Percentiles rank a stretch among this genome's conserved stretches.
phyloP scores from a whole-genome alignment of 192 early-diverging fungal genomes.

The Chytriomyces hyalinus region DNA sequence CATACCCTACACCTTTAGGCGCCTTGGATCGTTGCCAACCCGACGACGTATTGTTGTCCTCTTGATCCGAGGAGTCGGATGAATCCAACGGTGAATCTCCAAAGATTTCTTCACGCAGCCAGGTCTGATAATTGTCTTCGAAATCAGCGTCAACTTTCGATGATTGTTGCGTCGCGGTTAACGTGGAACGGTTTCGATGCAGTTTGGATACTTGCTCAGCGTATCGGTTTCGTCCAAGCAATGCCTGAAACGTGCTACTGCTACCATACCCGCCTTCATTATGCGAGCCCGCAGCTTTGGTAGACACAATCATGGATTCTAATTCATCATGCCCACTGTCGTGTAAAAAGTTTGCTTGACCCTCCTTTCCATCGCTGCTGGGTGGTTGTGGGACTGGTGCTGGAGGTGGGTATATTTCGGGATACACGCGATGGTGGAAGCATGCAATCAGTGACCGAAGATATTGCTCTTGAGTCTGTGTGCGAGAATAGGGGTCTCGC shows the following conservation, averaged over 20 bases:
- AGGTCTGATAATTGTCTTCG: conserved; percentile 69
- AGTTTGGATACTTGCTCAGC: neutral
- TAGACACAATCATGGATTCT: too few relatives aligned
- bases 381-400: conserved; percentile 14
- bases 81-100: neutral
- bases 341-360: conserved; percentile 12
- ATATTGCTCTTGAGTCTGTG: conserved; percentile 70
- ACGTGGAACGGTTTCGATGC: neutral
- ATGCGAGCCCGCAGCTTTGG: too few relatives aligned
- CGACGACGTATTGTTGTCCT: too few relatives aligned
- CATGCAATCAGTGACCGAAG: conserved; percentile 64
- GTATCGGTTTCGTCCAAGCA: too few relatives aligned
- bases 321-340: too few relatives aligned
- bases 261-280: too few relatives aligned
- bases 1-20: neutral
- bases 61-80: neutral
- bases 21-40: neutral
- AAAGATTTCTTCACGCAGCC: conserved; percentile 51
- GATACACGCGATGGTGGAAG: conserved; percentile 63
- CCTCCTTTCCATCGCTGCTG: conserved; percentile 32
- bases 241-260: too few relatives aligned
- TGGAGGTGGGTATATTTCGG: conserved; percentile 29
- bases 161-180: neutral
- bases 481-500: neutral
- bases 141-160: conserved; percentile 61